phyloP scores from a whole-genome alignment of 192 early-diverging fungal genomes.

The Podila epicladia region DNA sequence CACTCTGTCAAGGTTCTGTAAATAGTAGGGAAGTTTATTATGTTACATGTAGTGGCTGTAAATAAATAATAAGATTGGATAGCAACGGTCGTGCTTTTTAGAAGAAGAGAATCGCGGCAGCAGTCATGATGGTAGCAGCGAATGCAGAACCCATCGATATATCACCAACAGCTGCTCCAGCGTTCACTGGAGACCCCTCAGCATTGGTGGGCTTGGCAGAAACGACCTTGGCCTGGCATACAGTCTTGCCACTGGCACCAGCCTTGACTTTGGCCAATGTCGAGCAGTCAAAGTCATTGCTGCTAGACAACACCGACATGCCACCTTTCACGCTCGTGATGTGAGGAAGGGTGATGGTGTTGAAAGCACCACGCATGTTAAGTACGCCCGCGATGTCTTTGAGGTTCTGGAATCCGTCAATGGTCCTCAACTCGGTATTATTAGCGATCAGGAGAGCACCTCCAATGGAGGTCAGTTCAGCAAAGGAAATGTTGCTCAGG shows the following conservation, averaged over 20 bases:
- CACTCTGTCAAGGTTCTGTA: slow-evolving; percentile 33
- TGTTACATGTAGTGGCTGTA: slow-evolving; percentile 1
- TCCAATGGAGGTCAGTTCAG: slow-evolving; percentile 62
- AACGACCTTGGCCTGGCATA: slow-evolving; percentile 30
- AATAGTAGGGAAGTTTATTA: slow-evolving; percentile 1
- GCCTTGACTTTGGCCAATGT: slow-evolving; percentile 34
- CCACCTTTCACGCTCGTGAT: slow-evolving; percentile 68
- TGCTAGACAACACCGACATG: slow-evolving; percentile 70
- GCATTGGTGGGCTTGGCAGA: slow-evolving; percentile 33
- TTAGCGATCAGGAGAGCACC: slow-evolving; percentile 71
- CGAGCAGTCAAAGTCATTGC: slow-evolving; percentile 59
- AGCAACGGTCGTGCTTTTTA: slow-evolving; percentile 18
- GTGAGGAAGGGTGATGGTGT: slow-evolving; percentile 60
- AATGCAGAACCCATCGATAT: slow-evolving; percentile 15
- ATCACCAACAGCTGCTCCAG: background rate
- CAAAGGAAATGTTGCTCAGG: slow-evolving; percentile 65
- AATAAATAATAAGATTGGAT: slow-evolving; percentile 26
- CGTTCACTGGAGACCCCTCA: slow-evolving; percentile 1
- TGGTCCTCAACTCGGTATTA: slow-evolving; percentile 65
- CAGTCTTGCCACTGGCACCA: slow-evolving; percentile 29
- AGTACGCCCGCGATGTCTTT: slow-evolving; percentile 66
- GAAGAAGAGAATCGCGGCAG: background rate
- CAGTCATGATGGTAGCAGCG: background rate
- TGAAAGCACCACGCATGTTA: slow-evolving; percentile 67
- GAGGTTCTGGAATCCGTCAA: slow-evolving; percentile 66